phyloP scores from a whole-genome alignment of 805 yeast species.

The Candida anglica region DNA sequence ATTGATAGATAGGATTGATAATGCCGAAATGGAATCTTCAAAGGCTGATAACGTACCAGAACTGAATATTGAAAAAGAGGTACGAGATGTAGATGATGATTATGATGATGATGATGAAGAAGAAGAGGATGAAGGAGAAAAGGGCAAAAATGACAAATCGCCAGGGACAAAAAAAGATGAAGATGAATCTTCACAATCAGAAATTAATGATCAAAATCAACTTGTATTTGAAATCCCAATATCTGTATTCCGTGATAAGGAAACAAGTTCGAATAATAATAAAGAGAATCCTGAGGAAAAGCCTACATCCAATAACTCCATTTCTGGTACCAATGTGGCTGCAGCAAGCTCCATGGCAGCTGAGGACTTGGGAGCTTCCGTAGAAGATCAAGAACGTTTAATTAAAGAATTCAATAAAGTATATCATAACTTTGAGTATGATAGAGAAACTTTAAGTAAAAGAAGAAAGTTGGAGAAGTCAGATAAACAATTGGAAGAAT shows the following conservation, averaged over 20 bases:
- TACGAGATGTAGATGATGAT: conserved; percentile 37
- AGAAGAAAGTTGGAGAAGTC: conserved; percentile 76
- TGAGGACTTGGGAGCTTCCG: background rate
- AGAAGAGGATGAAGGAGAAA: conserved; percentile 17
- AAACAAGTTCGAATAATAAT: too few relatives aligned
- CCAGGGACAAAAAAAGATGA: conserved; percentile 8
- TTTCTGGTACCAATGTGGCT: too few relatives aligned
- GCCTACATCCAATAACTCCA: too few relatives aligned
- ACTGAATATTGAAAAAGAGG: conserved; percentile 2
- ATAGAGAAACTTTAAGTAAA: conserved; percentile 68
- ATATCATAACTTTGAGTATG: conserved; percentile 75
- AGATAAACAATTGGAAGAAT: conserved; percentile 61
- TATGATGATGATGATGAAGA: conserved; percentile 24
- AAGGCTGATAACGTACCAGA: conserved; percentile 1
- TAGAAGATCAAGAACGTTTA: conserved; percentile 10
- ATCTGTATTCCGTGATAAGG: too few relatives aligned
- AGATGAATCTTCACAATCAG: conserved; percentile 6
- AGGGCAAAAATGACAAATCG: conserved; percentile 17
- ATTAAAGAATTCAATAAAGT: conserved; percentile 67
- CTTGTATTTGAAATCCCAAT: conserved; percentile 32
- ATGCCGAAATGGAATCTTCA: conserved; percentile 12
- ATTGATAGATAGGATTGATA: conserved; percentile 29
- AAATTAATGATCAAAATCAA: conserved; percentile 25
- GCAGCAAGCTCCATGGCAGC: background rate
- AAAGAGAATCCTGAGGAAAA: too few relatives aligned